Evolutionary conservation across 805 yeast genomes (phyloP).

Genomic region (Kregervanrija fluxuum): DNA sequence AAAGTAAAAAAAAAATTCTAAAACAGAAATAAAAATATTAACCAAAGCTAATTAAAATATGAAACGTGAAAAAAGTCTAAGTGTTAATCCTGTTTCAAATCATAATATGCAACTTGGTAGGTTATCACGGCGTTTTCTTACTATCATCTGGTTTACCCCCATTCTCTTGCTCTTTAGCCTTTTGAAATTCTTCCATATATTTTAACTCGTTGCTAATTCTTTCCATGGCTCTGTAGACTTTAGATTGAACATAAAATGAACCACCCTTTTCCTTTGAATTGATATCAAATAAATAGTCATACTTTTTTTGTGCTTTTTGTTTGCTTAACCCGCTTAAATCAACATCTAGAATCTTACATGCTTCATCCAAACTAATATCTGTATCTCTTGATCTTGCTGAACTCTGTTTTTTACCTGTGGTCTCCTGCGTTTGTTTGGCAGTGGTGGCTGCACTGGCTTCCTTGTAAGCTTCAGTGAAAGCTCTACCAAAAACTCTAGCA

Average conservation of each 20-base stretch:
- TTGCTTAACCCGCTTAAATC: slow-evolving; percentile 48
- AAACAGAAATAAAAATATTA: too few species aligned
- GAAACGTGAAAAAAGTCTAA: too few species aligned
- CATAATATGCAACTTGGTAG: too few species aligned
- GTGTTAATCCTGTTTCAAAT: too few species aligned
- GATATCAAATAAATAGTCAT: slow-evolving; percentile 75
- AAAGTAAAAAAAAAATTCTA: too few species aligned
- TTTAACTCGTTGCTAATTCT: slow-evolving; percentile 74
- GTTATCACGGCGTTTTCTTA: neutral
- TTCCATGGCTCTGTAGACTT: slow-evolving; percentile 92
- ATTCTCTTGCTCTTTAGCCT: slow-evolving; percentile 16
- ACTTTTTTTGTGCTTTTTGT: slow-evolving; percentile 61
- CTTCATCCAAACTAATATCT: slow-evolving; percentile 83
- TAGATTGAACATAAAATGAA: slow-evolving; percentile 86
- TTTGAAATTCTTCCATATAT: slow-evolving; percentile 38
- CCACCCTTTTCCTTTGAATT: slow-evolving; percentile 96
- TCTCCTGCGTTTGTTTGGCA: slow-evolving; percentile 38
- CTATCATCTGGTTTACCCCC: neutral
- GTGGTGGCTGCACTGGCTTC: slow-evolving; percentile 96
- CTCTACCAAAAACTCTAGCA: slow-evolving; percentile 91
- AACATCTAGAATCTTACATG: slow-evolving; percentile 82
- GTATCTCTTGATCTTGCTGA: slow-evolving; percentile 48
- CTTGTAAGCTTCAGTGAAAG: slow-evolving; percentile 93
- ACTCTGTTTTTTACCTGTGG: slow-evolving; percentile 24
- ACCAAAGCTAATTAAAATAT: too few species aligned